Evolutionary conservation across 345 rosid species (phyloP).

Genomic region (Eucalyptus melliodora): DNA sequence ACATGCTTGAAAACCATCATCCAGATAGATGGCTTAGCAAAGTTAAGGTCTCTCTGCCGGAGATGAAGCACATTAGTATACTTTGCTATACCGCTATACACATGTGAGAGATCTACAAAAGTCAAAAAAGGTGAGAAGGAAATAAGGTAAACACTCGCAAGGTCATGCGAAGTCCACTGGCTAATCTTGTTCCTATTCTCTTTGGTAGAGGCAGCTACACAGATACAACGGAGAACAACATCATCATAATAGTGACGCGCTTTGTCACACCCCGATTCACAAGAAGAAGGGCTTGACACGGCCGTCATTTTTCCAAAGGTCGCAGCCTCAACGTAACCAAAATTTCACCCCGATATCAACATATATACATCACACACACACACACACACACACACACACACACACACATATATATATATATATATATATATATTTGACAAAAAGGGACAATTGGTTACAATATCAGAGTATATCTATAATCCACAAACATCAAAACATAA

Average conservation of each 20-base stretch:
- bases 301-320: too few relatives aligned
- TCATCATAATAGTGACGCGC: conserved; percentile 3
- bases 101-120: neutral
- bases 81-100: neutral
- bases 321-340: too few relatives aligned
- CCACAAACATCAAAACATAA: too few relatives aligned
- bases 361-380: too few relatives aligned
- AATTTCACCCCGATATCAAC: too few relatives aligned
- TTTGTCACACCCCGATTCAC: too few relatives aligned
- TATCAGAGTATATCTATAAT: too few relatives aligned
- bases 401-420: too few relatives aligned
- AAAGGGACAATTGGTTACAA: too few relatives aligned
- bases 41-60: neutral
- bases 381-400: too few relatives aligned
- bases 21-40: neutral
- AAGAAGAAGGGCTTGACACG: too few relatives aligned
- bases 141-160: neutral
- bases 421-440: too few relatives aligned
- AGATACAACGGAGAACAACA: neutral
- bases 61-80: neutral
- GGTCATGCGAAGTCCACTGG: neutral
- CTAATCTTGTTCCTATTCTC: neutral
- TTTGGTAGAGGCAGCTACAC: neutral
- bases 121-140: neutral
- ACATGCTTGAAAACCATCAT: neutral